These are phyloP conservation scores for Mrakia blollopis DNA, from an alignment of 768 basidiomycete species.

Conservation along the genomic window DNA sequence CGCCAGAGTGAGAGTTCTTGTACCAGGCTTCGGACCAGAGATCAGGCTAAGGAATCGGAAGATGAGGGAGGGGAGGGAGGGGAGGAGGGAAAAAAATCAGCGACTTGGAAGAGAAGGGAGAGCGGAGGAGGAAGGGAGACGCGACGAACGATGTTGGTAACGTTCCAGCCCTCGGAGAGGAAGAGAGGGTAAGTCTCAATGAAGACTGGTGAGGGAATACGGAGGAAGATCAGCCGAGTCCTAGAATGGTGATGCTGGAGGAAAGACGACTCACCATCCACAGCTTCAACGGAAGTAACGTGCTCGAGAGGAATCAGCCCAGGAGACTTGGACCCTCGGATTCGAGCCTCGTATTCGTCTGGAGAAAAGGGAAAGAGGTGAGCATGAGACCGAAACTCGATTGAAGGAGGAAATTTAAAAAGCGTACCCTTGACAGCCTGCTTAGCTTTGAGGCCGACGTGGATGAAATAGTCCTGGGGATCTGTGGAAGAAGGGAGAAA, in stretches of 20 bases:
- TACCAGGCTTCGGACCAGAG: slow-evolving; percentile 6
- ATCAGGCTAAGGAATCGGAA: neutral
- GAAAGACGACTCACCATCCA: slow-evolving; percentile 43
- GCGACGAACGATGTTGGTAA: slow-evolving; percentile 8
- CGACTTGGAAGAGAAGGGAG: too few relatives aligned
- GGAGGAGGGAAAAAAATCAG: too few relatives aligned
- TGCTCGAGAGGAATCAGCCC: slow-evolving; percentile 83
- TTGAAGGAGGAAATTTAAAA: neutral
- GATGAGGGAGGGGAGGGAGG: neutral
- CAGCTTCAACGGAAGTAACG: slow-evolving; percentile 60
- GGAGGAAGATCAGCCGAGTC: too few relatives aligned
- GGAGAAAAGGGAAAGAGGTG: neutral
- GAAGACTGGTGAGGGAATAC: neutral
- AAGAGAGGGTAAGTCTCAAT: neutral
- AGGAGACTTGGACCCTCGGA: slow-evolving; percentile 55
- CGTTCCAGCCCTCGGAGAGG: slow-evolving; percentile 1
- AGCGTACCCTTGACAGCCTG: neutral
- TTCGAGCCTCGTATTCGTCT: neutral
- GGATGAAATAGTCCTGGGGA: slow-evolving; percentile 48
- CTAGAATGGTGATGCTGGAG: too few relatives aligned
- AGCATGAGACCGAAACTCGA: neutral
- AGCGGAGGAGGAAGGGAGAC: neutral
- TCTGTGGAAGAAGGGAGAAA: neutral
- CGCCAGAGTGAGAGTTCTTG: neutral
- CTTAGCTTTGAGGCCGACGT: neutral